These are phyloP conservation scores for Globisporangium echinulatum DNA, from an alignment of 352 stramenopile species.

Conservation along the genomic window DNA sequence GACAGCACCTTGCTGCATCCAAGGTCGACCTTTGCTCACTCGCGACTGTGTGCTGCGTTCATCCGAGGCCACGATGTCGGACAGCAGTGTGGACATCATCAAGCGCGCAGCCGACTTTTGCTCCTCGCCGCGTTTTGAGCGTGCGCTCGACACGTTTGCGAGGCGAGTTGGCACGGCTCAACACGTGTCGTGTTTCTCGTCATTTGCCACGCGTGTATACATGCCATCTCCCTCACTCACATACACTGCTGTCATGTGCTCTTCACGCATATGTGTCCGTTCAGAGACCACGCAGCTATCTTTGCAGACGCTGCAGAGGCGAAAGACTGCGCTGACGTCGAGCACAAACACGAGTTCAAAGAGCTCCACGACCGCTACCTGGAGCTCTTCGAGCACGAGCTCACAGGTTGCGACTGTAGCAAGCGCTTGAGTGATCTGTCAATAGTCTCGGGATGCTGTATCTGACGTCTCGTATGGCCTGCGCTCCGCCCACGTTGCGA, in stretches of 20 bases:
- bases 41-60: no score
- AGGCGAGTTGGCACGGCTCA: slow-evolving; percentile 15
- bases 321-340: slow-evolving; percentile 48
- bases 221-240: background rate
- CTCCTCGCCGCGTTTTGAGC: slow-evolving; percentile 57
- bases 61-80: no score
- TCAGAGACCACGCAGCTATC: slow-evolving; percentile 44
- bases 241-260: background rate
- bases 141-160: slow-evolving; percentile 63
- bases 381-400: slow-evolving; percentile 60
- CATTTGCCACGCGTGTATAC: no score
- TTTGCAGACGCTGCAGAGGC: slow-evolving; percentile 58
- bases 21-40: no score
- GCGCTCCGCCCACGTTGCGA: no score
- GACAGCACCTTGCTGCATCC: no score
- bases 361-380: slow-evolving; percentile 66
- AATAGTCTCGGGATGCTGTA: no score
- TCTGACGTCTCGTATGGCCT: no score
- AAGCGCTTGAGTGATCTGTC: no score
- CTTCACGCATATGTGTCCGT: background rate
- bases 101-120: slow-evolving; percentile 62
- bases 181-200: no score
- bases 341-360: slow-evolving; percentile 85
- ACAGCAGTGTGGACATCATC: slow-evolving; percentile 24
- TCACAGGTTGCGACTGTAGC: slow-evolving; percentile 19